Evolutionary conservation across 129 eudicot species (phyloP), one percentile per base, ranked within the genome.

Genomic region (Artemisia annua): DNA sequence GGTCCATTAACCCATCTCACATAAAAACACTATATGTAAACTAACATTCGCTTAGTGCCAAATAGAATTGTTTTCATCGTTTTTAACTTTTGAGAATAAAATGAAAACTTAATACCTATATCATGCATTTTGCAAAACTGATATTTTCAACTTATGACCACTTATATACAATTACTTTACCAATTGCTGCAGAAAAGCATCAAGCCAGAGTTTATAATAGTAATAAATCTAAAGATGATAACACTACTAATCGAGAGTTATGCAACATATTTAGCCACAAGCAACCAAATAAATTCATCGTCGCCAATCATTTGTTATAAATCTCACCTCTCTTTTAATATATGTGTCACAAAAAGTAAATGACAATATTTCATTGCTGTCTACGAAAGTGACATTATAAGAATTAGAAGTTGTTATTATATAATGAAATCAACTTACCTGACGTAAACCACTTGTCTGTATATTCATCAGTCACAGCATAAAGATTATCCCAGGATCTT

Each of bases 381-480:
- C 28, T 43, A 18, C 52, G 72, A 75, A 56, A 55, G n/a, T 7
- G 44, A 51, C 51, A 35, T 4, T 11, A 58, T 5, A 60, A n/a
- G 30, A 22, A 26, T 20, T 43, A 44, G n/a, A 66, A 57, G n/a
- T 66, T 49, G 15, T 16, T 55, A 66, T 5, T 62, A 7, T 44
- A 39, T 63, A 57, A 35, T 70, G 49, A 35, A 78, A 59, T 63
- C 35, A 53, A 68, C 30, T 64, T 89, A 89, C 98, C 98, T 75
- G 98, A 89, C 78, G 98, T 87, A 63, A 87, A 79, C 98, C 98
- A 93, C 67, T 67, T 86, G 66, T 93, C 92, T 17, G 96, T 93
- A 70, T 80, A 89, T 68, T 77, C 80, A 80, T 93, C 95, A 24
- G 98, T 87, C 77, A 63, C 76, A 66, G 75, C 84, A 73, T 85